Conservation (phyloP, 2,329 filamentous ascomycete genomes). For the Calonectria honghensis region DNA sequence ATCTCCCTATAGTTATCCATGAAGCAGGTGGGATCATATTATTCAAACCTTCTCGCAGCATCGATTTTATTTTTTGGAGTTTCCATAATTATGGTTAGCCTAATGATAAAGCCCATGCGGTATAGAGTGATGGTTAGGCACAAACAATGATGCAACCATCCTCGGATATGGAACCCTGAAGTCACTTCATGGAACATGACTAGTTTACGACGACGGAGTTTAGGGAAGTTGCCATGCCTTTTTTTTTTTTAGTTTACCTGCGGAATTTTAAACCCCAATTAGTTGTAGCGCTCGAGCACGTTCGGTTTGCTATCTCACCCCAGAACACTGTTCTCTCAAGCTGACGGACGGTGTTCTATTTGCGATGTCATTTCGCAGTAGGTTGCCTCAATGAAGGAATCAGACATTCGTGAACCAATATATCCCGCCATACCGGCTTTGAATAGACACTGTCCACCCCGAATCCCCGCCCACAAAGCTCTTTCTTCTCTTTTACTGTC, state of each 20-base stretch:
- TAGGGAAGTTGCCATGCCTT: not conserved
- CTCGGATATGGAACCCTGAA: not conserved
- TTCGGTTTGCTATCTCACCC: not conserved
- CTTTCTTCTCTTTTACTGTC: constrained; percentile 49
- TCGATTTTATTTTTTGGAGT: constrained; percentile 62
- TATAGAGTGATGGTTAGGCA: not conserved
- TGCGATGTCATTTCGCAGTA: constrained; percentile 46
- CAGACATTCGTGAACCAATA: not conserved
- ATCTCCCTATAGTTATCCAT: constrained; percentile 68
- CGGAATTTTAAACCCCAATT: not conserved
- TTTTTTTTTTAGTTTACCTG: not conserved
- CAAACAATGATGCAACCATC: not conserved
- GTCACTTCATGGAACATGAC: not conserved
- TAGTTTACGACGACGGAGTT: not conserved
- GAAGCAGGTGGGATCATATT: constrained; percentile 66
- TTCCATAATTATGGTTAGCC: constrained; percentile 56
- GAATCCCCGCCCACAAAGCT: constrained; percentile 55
- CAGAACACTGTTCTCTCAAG: not conserved
- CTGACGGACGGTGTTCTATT: not conserved
- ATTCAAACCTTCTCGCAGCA: constrained; percentile 68
- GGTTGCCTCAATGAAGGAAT: not conserved
- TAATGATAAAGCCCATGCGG: constrained; percentile 13
- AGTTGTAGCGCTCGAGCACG: not conserved
- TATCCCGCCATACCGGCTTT: constrained; percentile 38
- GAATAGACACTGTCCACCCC: constrained; percentile 52